A percentile compares a stretch with the other conserved stretches of the same genome.
Evolutionary conservation across 768 basidiomycete species (phyloP).

Genomic region (Exsudoporus frostii): DNA sequence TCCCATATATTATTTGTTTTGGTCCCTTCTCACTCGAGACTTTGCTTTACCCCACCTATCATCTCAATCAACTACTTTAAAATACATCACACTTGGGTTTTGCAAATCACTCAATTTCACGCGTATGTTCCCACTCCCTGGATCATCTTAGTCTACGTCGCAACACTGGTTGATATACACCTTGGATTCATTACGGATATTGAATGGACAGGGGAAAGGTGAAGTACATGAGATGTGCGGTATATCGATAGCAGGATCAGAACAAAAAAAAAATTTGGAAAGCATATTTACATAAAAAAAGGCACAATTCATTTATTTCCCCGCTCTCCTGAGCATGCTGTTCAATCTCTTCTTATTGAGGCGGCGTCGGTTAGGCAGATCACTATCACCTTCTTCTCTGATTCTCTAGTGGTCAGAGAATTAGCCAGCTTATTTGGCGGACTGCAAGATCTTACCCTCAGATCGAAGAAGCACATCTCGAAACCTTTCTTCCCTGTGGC

Average conservation of each 20-base stretch:
- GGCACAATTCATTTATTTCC: not conserved
- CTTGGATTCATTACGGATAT: not conserved
- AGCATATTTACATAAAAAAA: too few species aligned
- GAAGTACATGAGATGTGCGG: not conserved
- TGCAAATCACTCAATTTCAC: slow-evolving; percentile 6
- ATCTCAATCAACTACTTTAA: not conserved
- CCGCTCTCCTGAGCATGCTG: slow-evolving; percentile 7
- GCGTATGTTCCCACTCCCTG: slow-evolving; percentile 3
- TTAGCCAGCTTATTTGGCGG: not conserved
- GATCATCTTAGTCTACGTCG: slow-evolving; percentile 8
- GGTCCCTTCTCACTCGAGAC: slow-evolving; percentile 13
- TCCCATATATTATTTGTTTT: slow-evolving; percentile 18
- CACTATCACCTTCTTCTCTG: slow-evolving; percentile 16
- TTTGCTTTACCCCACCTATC: slow-evolving; percentile 3
- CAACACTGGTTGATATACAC: slow-evolving; percentile 15
- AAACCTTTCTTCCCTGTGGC: slow-evolving; percentile 17
- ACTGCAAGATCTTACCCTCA: slow-evolving; percentile 16
- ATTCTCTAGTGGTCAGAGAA: slow-evolving; percentile 17
- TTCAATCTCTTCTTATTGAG: slow-evolving; percentile 9
- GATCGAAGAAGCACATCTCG: slow-evolving; percentile 30
- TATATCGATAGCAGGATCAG: slow-evolving; percentile 10
- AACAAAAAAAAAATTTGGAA: too few species aligned
- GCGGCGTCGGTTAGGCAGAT: slow-evolving; percentile 22
- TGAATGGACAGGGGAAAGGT: not conserved
- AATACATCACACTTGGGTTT: slow-evolving; percentile 3